These are phyloP conservation scores for Penicillium arizonense DNA, from an alignment of 495 filamentous ascomycete genomes.

Conservation along the genomic window DNA sequence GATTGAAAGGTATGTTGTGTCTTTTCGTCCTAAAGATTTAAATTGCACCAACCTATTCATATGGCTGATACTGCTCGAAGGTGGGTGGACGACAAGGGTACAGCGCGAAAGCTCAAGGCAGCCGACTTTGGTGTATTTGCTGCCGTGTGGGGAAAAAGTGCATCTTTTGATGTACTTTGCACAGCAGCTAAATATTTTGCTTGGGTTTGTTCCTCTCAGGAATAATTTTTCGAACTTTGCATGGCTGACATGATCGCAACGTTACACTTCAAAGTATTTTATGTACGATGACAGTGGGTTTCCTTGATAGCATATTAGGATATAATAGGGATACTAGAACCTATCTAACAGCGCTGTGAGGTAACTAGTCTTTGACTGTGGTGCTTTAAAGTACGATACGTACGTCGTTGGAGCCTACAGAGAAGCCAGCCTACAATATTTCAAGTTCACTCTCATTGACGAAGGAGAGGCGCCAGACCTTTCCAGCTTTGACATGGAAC, in stretches of 20 bases:
- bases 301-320: no score
- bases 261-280: no score
- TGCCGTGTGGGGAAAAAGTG: not conserved
- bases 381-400: not conserved
- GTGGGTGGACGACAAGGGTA: not conserved
- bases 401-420: not conserved
- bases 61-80: no score
- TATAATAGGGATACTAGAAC: no score
- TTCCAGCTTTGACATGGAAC: not conserved
- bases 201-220: not conserved
- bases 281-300: conserved; percentile 1
- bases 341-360: no score
- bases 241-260: no score
- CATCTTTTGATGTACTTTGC: not conserved
- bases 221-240: no score
- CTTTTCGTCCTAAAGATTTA: no score
- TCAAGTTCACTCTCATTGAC: not conserved
- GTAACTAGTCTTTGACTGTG: conserved; percentile 3
- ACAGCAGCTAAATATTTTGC: conserved; percentile 2
- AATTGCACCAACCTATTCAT: no score
- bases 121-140: conserved; percentile 2
- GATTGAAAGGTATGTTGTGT: no score
- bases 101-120: not conserved
- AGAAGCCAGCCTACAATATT: conserved; percentile 1
- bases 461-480: not conserved